Evolutionary conservation across 306 rosid species (phyloP), one percentile per base, ranked within the genome.

Genomic region (Astragalus glycyphyllos): DNA sequence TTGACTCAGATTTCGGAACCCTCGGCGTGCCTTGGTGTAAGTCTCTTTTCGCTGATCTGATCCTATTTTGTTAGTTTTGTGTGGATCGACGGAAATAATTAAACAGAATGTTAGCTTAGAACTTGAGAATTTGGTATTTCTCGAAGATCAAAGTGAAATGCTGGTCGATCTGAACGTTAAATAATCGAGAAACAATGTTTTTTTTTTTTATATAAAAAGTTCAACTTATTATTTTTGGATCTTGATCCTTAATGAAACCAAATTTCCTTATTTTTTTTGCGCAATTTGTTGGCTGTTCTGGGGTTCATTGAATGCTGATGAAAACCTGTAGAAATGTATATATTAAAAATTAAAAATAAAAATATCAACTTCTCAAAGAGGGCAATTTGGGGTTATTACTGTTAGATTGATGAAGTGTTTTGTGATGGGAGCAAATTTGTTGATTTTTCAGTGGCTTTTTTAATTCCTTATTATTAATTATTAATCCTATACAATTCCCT

Each of bases 1-100:
- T 91, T 16, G 99, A 87, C 29, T 86, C 97, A 34, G 99, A 95
- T 77, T 91, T 95, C 13, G 99, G 97, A 63, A 67, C 84, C 23
- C 99, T 95, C 47, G 97, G 99, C 74, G 99, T 95, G 60, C 99
- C 99, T 69, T 95, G 99, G 85, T 95, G 99, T 95, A 87, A 84
- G 99, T 74, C 11, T 81, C 67, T 63, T 66, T 44, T 53, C 70
- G 48, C 50, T 54, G 68, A 77, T 77, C 81, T 62, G 35, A 69
- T 69, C 11, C 10, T 45, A 1, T 5, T 61, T 76, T 17, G 0
- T 7, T 31, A 26, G 63, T 64, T 57, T 45, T 38, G 14, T 62
- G 55, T 61, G 53, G 77, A 60, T 72, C 77, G 4, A 60, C 11
- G 17, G 10, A 1, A 13, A 57, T 14, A 32, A 59, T 3, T 1